Evolutionary conservation across 768 basidiomycete species (phyloP), one percentile per base, ranked within the genome.

Genomic region (Tulasnella sp.): DNA sequence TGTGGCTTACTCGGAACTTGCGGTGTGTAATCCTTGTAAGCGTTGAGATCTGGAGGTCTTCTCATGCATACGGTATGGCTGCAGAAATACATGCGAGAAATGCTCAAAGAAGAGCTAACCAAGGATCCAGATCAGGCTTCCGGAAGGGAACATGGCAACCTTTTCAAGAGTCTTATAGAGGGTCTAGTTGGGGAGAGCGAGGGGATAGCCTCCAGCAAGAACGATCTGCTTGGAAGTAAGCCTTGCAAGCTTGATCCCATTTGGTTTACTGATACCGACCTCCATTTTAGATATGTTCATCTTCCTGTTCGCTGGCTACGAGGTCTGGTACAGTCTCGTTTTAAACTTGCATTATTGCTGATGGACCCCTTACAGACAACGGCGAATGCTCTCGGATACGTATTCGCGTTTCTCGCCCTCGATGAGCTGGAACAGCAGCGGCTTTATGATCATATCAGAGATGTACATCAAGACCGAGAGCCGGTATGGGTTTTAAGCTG

Each of bases 41-140:
- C 17, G 8, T 5, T 13, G 23, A n/a, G 15, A 43, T 32, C 21
- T n/a, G 13, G 1, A 2, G 4, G 34, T 3, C 9, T 24, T 48
- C 10, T 19, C 17, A 7, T 2, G 27, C 50, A 10, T 8, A 30
- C 8, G 10, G 9, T n/a, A 29, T 10, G 9, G 4, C 7, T 8
- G 11, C 41, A 59, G 58, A 47, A 59, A 59, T 59, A 59, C 48
- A 59, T 59, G 45, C 45, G 42, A 13, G 58, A 59, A 49, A 59
- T 59, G 58, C 24, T 59, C 19, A 42, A 49, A 4, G 48, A 48
- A 27, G 27, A 38, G 45, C 30, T 47, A 23, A 44, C 41, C n/a
- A 30, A 29, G 5, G 5, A 5, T 15, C 34, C 44, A 24, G 42
- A 44, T 13, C 26, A 43, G 4, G 15, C 5, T 7, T 15, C 34